Conservation (phyloP, 306 rosid genomes). For the Oemleria cerasiformis region DNA sequence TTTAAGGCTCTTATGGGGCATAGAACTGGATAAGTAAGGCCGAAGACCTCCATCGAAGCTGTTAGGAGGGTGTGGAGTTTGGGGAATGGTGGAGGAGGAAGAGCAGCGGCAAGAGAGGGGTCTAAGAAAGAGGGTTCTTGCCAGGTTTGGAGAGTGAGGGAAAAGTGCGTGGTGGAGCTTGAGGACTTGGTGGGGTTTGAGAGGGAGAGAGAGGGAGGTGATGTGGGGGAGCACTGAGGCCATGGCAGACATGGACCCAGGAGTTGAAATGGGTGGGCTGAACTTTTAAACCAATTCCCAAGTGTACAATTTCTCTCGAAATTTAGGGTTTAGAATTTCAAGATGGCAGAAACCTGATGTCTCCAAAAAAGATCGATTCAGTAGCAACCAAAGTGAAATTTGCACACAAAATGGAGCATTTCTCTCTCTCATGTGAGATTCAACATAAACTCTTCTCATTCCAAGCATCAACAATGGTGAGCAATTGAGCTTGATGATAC, state of each 20-base stretch:
- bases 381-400: too few species aligned
- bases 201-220: slow-evolving; percentile 24
- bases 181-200: slow-evolving; percentile 19
- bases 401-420: too few species aligned
- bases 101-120: slow-evolving; percentile 15
- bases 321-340: too few species aligned
- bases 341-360: too few species aligned
- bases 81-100: slow-evolving; percentile 12
- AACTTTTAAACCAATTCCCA: too few species aligned
- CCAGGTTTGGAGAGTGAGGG: slow-evolving; percentile 14
- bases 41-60: slow-evolving; percentile 34
- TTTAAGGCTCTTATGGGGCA: slow-evolving; percentile 55
- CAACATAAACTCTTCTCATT: too few species aligned
- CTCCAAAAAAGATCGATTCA: too few species aligned
- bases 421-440: too few species aligned
- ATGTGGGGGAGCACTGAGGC: slow-evolving; percentile 19
- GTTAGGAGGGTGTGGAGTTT: slow-evolving; percentile 21
- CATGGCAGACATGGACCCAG: not conserved
- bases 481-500: too few species aligned
- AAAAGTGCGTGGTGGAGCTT: slow-evolving; percentile 23
- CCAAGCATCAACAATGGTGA: too few species aligned
- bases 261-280: too few species aligned
- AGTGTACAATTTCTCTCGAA: too few species aligned
- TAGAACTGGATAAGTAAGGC: slow-evolving; percentile 54
- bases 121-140: slow-evolving; percentile 11